Conservation (phyloP, 2,329 filamentous ascomycete genomes). For the Stagonosporopsis rhizophila region DNA sequence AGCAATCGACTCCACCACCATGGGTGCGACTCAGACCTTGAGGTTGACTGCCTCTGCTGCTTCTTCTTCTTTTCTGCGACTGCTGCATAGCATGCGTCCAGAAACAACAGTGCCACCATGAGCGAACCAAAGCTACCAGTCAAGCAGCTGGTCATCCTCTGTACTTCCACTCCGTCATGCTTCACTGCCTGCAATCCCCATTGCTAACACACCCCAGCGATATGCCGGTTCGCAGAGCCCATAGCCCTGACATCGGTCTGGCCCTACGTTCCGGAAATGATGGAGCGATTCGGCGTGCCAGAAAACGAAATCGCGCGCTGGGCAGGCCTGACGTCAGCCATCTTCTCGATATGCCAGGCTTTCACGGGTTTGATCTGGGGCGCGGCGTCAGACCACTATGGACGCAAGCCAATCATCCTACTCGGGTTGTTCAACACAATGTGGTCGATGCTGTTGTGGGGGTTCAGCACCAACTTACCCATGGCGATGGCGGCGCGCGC, state of each 20-base stretch:
- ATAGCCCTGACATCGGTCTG: slow-evolving; percentile 94
- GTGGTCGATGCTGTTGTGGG: slow-evolving; percentile 81
- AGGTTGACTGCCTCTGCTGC: background rate
- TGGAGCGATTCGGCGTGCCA: slow-evolving; percentile 50
- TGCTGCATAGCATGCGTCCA: slow-evolving; percentile 18
- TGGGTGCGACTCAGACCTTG: slow-evolving; percentile 11
- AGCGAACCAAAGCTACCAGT: slow-evolving; percentile 49
- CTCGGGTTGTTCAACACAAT: slow-evolving; percentile 79
- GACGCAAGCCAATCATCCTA: slow-evolving; percentile 84
- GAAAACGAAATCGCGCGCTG: slow-evolving; percentile 62
- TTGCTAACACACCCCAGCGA: slow-evolving; percentile 63
- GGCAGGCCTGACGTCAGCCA: slow-evolving; percentile 83
- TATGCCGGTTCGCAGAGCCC: slow-evolving; percentile 90
- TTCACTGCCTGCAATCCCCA: background rate
- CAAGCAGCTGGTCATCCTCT: slow-evolving; percentile 50
- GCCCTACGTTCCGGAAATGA: slow-evolving; percentile 78
- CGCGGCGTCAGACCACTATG: slow-evolving; percentile 78
- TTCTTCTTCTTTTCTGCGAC: background rate
- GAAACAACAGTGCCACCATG: slow-evolving; percentile 34
- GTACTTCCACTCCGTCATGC: slow-evolving; percentile 25
- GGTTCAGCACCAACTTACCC: slow-evolving; percentile 76
- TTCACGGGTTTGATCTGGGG: slow-evolving; percentile 91
- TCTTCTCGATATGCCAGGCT: slow-evolving; percentile 80
- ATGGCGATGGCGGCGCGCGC: slow-evolving; percentile 82
- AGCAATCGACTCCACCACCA: slow-evolving; percentile 11